phyloP scores from a whole-genome alignment of 108 stramenopile genomes.

The Aurantiochytrium sp. region DNA sequence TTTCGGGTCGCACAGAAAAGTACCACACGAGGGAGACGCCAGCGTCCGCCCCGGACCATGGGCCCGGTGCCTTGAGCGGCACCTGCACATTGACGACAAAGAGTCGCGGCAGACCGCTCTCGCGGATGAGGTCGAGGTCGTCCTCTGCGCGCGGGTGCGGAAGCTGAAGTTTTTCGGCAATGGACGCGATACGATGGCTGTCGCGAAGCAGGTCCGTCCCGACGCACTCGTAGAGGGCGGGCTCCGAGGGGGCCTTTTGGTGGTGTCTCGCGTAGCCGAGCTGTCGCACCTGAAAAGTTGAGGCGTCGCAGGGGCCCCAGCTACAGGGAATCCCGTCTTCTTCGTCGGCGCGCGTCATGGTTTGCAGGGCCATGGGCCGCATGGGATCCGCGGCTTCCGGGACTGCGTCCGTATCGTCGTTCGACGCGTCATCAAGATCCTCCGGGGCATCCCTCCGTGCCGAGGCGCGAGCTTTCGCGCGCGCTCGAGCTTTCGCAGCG shows the following conservation, averaged over 20 bases:
- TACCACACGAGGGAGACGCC: not conserved
- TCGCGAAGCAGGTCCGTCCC: not conserved
- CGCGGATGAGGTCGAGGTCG: not conserved
- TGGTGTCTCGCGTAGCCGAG: not conserved
- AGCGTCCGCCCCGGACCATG: not conserved
- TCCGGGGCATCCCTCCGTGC: too few relatives aligned
- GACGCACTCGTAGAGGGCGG: not conserved
- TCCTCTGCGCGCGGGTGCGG: not conserved
- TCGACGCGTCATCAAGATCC: too few relatives aligned
- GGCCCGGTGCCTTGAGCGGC: not conserved
- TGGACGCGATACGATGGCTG: not conserved
- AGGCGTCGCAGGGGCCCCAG: not conserved
- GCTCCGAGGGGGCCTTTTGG: not conserved
- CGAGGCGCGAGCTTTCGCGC: too few relatives aligned
- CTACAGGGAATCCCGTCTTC: not conserved
- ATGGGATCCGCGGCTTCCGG: not conserved
- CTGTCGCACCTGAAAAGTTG: not conserved
- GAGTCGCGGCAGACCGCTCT: not conserved
- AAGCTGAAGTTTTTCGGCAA: not conserved
- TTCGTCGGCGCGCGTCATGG: not conserved
- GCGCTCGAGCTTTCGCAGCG: too few relatives aligned
- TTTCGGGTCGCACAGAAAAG: not conserved
- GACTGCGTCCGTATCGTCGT: not conserved
- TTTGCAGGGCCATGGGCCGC: not conserved
- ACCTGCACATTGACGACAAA: constrained; percentile 3